Base-by-base conservation (phyloP, 768 basidiomycete species). In the Leccinum boreale region DNA sequence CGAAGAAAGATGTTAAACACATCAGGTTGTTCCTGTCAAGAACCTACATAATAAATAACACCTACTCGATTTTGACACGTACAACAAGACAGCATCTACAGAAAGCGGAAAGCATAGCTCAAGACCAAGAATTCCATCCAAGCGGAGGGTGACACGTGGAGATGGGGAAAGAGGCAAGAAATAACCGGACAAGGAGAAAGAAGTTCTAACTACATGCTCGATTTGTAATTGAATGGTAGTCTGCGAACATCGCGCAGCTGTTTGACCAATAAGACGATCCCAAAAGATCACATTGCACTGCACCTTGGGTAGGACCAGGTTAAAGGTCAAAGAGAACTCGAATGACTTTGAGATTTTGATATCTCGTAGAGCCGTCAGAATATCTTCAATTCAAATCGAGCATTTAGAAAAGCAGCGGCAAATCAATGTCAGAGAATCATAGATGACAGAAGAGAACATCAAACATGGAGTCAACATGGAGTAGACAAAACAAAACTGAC, bases 221-320 rank as follows among this genome's bases (percentile, higher is more conserved):
- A 58, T 59, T 59, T 58, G 65, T 39, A 39, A 70, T 62, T 59
- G 58, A 62, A 60, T 42, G 15, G 17, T 59, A 66, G 28, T 66
- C 63, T 66, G 53, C 59, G 1, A 17, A n/a, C 7, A 39, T 58
- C 61, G 58, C 48, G 21, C 61, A 55, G 45, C 48, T 70, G 57
- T 72, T 72, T 72, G 61, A 70, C 70, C 70, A 68, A 52, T 62
- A 73, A 72, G 28, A 56, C 31, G 70, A 68, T 72, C 70, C 52
- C 58, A 58, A 47, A 52, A 45, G 28, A 58, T 46, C 58, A 19
- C 29, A 59, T 60, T 63, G 59, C 67, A 61, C 57, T 51, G 55
- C 46, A 54, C 24, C 62, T 39, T 52, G 29, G 53, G 31, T 47
- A 31, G 58, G 70, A 68, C 65, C 65, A 58, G 29, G 26, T 73